phyloP scores from a whole-genome alignment of 176 grass and related monocot species.

The Phoenix dactylifera region DNA sequence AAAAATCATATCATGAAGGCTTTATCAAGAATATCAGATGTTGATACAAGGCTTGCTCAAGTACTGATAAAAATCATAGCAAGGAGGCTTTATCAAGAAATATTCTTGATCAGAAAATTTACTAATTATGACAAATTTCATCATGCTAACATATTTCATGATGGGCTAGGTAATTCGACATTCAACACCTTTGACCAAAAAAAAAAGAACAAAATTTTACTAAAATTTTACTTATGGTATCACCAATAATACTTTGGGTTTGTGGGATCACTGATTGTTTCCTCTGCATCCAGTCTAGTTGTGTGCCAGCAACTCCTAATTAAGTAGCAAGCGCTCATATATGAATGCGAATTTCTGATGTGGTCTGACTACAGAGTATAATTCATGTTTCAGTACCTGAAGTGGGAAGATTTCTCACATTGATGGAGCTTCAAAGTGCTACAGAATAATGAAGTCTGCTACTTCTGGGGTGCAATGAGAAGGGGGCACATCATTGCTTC shows the following conservation, averaged over 20 bases:
- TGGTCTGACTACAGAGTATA: background rate
- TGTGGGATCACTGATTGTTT: conserved; percentile 96
- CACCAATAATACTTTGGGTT: conserved; percentile 95
- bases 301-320: conserved; percentile 91
- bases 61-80: too few species aligned
- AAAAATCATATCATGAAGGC: too few species aligned
- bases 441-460: conserved; percentile 66
- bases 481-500: conserved; percentile 53
- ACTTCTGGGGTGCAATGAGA: conserved; percentile 70
- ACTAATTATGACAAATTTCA: too few species aligned
- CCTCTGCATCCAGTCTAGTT: conserved; percentile 57
- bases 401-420: conserved; percentile 97
- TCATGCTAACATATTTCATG: too few species aligned
- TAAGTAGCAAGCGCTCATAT: conserved; percentile 13
- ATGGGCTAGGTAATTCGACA: too few species aligned
- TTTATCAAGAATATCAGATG: too few species aligned
- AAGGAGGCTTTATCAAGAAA: too few species aligned
- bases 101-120: too few species aligned
- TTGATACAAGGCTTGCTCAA: too few species aligned
- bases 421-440: conserved; percentile 74
- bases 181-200: too few species aligned
- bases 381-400: conserved; percentile 37
- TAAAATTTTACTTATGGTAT: conserved; percentile 63
- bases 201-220: background rate
- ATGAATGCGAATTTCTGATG: background rate